Evolutionary conservation across 2,329 filamentous ascomycete species (phyloP).

Genomic region (Magnaporthiopsis rhizophila): DNA sequence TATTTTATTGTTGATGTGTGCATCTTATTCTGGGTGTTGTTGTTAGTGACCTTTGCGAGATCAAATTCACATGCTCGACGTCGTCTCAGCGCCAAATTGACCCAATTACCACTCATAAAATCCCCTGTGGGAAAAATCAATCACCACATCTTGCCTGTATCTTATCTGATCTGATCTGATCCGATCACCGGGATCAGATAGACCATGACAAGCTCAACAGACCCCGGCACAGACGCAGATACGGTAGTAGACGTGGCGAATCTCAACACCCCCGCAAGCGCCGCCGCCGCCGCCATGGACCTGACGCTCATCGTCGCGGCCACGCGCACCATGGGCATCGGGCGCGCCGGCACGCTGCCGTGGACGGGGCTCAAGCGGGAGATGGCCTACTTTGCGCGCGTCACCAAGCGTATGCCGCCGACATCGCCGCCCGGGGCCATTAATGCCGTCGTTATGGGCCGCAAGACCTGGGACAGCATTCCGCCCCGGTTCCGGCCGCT

Average conservation of each 20-base stretch:
- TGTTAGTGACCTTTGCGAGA: too few relatives aligned
- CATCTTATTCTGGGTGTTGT: too few relatives aligned
- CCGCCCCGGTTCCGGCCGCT: constrained; percentile 72
- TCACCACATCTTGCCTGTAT: not conserved
- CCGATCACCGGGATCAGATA: too few relatives aligned
- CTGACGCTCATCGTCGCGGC: constrained; percentile 92
- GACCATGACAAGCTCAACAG: not conserved
- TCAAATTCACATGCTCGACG: too few relatives aligned
- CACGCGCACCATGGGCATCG: constrained; percentile 86
- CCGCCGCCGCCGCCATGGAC: constrained; percentile 34
- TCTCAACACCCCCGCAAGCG: not conserved
- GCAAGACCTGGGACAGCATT: constrained; percentile 93
- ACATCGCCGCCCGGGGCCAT: constrained; percentile 17
- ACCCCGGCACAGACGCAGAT: not conserved
- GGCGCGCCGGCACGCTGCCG: constrained; percentile 67
- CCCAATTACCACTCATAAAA: too few relatives aligned
- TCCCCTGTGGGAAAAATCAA: not conserved
- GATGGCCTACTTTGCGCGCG: constrained; percentile 90
- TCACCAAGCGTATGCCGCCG: constrained; percentile 58
- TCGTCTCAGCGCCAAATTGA: not conserved
- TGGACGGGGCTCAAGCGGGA: constrained; percentile 86
- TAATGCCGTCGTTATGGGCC: constrained; percentile 92
- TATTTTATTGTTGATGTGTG: not conserved
- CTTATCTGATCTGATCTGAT: too few relatives aligned
- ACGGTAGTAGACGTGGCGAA: not conserved